Evolutionary conservation across 164 flowering plant species (phyloP).

Genomic region (Nelumbo lutea): DNA sequence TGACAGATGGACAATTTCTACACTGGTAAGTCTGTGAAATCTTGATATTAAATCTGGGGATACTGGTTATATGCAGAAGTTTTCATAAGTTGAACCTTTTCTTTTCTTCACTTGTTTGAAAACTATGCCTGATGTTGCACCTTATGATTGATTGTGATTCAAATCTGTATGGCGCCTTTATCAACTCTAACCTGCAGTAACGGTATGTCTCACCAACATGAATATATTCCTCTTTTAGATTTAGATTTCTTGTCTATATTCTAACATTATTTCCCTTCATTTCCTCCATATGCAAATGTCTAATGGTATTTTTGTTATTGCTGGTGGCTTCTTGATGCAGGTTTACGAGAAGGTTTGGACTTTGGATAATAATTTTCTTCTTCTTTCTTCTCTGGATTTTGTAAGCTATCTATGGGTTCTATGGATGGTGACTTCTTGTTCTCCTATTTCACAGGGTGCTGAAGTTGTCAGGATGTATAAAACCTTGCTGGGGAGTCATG

Average conservation of each 20-base stretch:
- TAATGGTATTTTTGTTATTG: slow-evolving; percentile 7
- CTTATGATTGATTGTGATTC: slow-evolving; percentile 15
- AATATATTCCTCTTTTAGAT: neutral
- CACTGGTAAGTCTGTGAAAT: slow-evolving; percentile 55
- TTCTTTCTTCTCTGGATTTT: too few species aligned
- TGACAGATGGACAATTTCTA: slow-evolving; percentile 98
- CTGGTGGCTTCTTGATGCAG: slow-evolving; percentile 31
- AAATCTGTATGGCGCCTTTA: slow-evolving; percentile 18
- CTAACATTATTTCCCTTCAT: neutral
- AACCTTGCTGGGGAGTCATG: slow-evolving; percentile 75
- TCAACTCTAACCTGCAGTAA: slow-evolving; percentile 47
- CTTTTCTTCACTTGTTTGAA: slow-evolving; percentile 9
- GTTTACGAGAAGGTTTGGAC: slow-evolving; percentile 89
- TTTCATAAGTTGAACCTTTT: neutral
- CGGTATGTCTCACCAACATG: slow-evolving; percentile 43
- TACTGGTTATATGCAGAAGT: neutral
- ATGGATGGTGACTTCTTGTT: neutral
- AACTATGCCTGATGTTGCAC: slow-evolving; percentile 1
- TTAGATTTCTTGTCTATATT: neutral
- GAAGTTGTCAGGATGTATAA: slow-evolving; percentile 99
- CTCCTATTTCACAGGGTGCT: slow-evolving; percentile 61
- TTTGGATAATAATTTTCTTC: neutral
- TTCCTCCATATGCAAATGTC: slow-evolving; percentile 6
- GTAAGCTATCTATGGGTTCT: neutral
- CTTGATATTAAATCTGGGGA: neutral